Percentiles rank a stretch among this genome's conserved stretches.
These are phyloP conservation scores for Pochonia chlamydosporia DNA, from an alignment of 2,329 filamentous ascomycete species.

Conservation along the genomic window DNA sequence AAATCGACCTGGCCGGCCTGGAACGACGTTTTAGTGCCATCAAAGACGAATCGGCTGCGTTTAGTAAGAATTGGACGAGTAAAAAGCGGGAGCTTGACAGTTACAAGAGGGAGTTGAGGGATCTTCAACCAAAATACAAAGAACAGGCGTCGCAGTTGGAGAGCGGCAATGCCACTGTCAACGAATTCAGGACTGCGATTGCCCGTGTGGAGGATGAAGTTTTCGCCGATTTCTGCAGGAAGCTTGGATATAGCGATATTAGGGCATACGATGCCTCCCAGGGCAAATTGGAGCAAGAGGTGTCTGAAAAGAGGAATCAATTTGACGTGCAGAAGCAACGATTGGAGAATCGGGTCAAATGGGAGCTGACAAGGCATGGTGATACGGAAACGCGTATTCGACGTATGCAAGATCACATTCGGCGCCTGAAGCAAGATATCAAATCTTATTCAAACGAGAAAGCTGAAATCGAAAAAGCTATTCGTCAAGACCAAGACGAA, in stretches of 20 bases:
- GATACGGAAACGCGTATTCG: conserved; percentile 64
- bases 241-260: conserved; percentile 82
- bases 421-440: conserved; percentile 64
- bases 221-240: conserved; percentile 78
- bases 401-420: conserved; percentile 58
- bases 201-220: conserved; percentile 81
- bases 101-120: conserved; percentile 65
- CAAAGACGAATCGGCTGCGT: conserved; percentile 69
- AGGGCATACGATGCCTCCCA: conserved; percentile 92
- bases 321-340: conserved; percentile 81
- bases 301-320: conserved; percentile 76
- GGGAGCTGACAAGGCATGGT: conserved; percentile 46
- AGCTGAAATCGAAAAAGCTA: conserved; percentile 63
- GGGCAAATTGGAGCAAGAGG: conserved; percentile 85
- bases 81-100: conserved; percentile 77
- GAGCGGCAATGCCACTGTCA: conserved; percentile 42
- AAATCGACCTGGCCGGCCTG: conserved; percentile 72
- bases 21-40: conserved; percentile 69
- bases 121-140: conserved; percentile 71
- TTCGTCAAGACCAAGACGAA: conserved; percentile 68
- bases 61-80: conserved; percentile 77
- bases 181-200: conserved; percentile 57
- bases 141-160: conserved; percentile 66
- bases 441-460: conserved; percentile 67
- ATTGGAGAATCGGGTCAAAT: conserved; percentile 56